Evolutionary conservation across 1,284 basidiomycete genomes (phyloP), one percentile per base, ranked within the genome.

Genomic region (Flammula alnicola): DNA sequence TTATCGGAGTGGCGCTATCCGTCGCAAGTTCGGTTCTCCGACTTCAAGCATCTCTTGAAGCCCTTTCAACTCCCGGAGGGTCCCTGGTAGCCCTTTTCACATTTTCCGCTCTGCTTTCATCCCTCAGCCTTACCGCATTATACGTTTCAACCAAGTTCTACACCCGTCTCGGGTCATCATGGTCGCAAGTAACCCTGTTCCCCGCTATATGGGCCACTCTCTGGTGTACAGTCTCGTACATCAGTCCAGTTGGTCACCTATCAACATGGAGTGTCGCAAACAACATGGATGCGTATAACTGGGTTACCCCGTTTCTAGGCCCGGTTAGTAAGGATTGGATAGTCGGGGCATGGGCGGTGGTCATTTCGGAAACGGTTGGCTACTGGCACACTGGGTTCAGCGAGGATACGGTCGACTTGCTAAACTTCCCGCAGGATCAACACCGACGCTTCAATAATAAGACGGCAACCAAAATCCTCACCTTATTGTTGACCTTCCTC

Each of bases 201-300:
- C 90, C 90, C 0, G 74, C 78, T 0, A 56, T 88, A 8, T 91
- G 88, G 89, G 73, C 82, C 3, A 76, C 77, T 0, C 60, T 73
- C 1, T 88, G 86, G 85, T 75, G 69, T 48, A 59, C 65, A 4
- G 55, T 80, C 1, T 75, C 84, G 1, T 73, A 69, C 51, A 20
- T 76, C 25, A 85, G 79, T 60, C 86, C 87, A 0, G 63, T 89
- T 9, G 90, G 90, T 10, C 77, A 84, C 51, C 73, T 92, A 12
- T 72, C 81, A 4, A 79, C 82, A 11, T 91, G 88, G 88, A 83
- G 76, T 39, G 81, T 86, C 4, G 71, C 80, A 16, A 63, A 72
- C 4, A 78, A 79, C 2, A 63, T 76, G 22, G 72, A 75, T 5
- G 66, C 75, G 0, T 91, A 91, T 60, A 60, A 61, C 3, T 92